These are phyloP conservation scores for Ananas comosus DNA, from an alignment of 176 grass and related monocot genomes.

Conservation along the genomic window DNA sequence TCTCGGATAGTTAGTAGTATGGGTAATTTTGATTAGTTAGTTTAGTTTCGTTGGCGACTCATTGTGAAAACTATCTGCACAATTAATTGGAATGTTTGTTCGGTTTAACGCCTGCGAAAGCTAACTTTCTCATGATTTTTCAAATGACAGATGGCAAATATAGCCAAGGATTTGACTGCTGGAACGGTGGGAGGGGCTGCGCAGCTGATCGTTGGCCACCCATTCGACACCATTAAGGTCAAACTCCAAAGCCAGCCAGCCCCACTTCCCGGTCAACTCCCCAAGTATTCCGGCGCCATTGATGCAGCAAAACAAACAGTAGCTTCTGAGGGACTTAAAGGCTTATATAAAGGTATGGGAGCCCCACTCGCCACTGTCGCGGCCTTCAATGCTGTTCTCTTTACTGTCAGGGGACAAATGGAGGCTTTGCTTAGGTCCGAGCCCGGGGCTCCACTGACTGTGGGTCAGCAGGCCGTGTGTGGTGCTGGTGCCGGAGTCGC, in stretches of 20 bases:
- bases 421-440: conserved; percentile 49
- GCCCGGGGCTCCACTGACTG: conserved; percentile 35
- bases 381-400: conserved; percentile 77
- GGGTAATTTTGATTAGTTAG: no score
- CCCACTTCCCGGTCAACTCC: conserved; percentile 42
- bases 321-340: conserved; percentile 47
- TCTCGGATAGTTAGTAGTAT: no score
- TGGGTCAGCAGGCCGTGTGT: conserved; percentile 50
- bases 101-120: background rate
- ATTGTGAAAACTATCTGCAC: no score
- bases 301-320: conserved; percentile 69
- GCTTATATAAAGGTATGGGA: conserved; percentile 92
- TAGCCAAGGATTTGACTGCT: conserved; percentile 70
- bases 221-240: conserved; percentile 88
- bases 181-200: conserved; percentile 71
- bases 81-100: background rate
- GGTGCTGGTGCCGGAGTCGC: conserved; percentile 67
- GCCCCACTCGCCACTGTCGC: conserved; percentile 85
- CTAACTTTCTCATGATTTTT: background rate
- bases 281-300: conserved; percentile 54
- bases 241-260: conserved; percentile 86
- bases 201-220: conserved; percentile 70
- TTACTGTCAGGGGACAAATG: conserved; percentile 82
- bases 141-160: conserved; percentile 57
- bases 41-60: no score